These are phyloP conservation scores for Rhododendron griersonianum DNA, from an alignment of 148 eudicot genomes.

Conservation along the genomic window DNA sequence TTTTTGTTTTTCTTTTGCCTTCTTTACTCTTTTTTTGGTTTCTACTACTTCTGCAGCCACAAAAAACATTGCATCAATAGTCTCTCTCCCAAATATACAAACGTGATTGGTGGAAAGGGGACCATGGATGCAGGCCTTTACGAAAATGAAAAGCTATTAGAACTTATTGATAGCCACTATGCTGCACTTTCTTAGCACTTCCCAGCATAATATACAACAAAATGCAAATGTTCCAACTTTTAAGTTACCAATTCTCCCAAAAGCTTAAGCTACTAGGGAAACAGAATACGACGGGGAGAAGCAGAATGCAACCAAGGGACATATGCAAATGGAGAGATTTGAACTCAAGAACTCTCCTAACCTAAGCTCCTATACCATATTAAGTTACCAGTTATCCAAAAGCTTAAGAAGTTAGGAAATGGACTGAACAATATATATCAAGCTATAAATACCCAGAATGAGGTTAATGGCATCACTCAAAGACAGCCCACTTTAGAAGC, in stretches of 20 bases:
- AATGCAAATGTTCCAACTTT: background rate
- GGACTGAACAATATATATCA: background rate
- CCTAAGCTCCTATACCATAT: background rate
- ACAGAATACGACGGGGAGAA: background rate
- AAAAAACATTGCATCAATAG: background rate
- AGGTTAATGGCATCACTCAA: background rate
- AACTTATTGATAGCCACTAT: background rate
- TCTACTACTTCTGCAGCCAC: background rate
- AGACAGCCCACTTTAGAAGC: background rate
- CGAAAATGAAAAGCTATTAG: background rate
- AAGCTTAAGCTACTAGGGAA: background rate
- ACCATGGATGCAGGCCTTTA: background rate
- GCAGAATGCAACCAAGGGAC: background rate
- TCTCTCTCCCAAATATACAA: background rate
- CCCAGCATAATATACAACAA: background rate
- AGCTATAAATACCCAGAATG: background rate
- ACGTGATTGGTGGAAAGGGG: background rate
- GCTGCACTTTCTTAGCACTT: background rate
- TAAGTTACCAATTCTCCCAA: background rate
- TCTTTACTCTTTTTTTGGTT: background rate
- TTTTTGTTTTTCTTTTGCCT: background rate
- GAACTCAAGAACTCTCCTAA: background rate
- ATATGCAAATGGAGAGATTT: background rate
- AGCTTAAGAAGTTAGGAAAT: background rate
- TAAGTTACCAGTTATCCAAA: background rate